phyloP scores from a whole-genome alignment of 805 yeast species.

The Kregervanrija delftensis region DNA sequence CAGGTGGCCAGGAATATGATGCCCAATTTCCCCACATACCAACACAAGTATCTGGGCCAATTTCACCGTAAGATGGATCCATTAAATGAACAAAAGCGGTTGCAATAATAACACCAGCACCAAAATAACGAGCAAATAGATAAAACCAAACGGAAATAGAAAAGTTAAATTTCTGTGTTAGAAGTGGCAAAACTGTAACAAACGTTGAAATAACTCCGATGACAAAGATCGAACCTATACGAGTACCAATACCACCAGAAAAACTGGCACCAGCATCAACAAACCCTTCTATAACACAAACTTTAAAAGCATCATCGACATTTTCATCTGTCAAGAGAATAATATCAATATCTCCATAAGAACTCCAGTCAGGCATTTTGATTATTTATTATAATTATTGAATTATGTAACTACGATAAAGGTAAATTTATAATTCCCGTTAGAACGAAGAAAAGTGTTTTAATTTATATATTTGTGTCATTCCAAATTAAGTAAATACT shows the following conservation, averaged over 20 bases:
- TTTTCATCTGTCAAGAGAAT: slow-evolving; percentile 8
- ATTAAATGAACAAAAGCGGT: slow-evolving; percentile 70
- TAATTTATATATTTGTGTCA: too few species aligned
- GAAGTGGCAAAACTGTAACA: slow-evolving; percentile 51
- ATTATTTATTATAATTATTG: too few species aligned
- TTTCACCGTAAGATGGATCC: slow-evolving; percentile 55
- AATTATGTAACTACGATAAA: too few species aligned
- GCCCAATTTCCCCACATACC: slow-evolving; percentile 54
- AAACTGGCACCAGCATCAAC: slow-evolving; percentile 14
- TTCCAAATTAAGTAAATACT: too few species aligned
- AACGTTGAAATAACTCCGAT: slow-evolving; percentile 46
- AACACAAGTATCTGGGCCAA: slow-evolving; percentile 41
- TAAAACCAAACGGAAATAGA: slow-evolving; percentile 51
- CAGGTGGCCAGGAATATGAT: slow-evolving; percentile 45
- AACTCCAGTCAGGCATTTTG: slow-evolving; percentile 10
- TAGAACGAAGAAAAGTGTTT: too few species aligned
- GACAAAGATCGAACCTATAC: slow-evolving; percentile 58
- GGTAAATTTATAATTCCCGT: too few species aligned
- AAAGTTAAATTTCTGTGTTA: slow-evolving; percentile 46
- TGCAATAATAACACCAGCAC: slow-evolving; percentile 76
- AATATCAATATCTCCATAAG: slow-evolving; percentile 6
- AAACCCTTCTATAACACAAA: slow-evolving; percentile 16
- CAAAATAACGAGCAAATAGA: slow-evolving; percentile 60
- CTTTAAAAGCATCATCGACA: slow-evolving; percentile 14
- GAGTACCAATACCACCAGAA: slow-evolving; percentile 23